Conservation (phyloP, 2,329 filamentous ascomycete species). For the Alternaria postmessia region DNA sequence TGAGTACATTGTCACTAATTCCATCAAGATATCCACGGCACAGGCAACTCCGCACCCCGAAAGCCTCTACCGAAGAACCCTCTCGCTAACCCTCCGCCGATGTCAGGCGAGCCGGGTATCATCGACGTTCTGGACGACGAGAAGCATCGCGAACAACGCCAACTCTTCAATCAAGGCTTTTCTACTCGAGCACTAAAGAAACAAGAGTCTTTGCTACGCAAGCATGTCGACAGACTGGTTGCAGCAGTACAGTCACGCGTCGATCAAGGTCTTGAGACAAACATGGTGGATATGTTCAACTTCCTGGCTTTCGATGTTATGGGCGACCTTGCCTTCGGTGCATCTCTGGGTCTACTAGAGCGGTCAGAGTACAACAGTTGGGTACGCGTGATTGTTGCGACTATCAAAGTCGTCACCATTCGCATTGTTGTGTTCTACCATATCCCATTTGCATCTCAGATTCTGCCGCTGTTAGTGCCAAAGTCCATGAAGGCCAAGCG, state of each 20-base stretch:
- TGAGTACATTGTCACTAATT: neutral
- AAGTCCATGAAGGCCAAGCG: constrained; percentile 11
- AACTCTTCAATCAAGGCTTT: constrained; percentile 14
- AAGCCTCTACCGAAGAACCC: constrained; percentile 12
- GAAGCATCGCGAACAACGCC: constrained; percentile 14
- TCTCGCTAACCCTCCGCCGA: constrained; percentile 10
- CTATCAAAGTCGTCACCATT: constrained; percentile 9
- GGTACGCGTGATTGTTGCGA: constrained; percentile 7
- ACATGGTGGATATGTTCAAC: constrained; percentile 14
- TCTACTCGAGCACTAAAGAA: constrained; percentile 10
- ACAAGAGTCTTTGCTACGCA: constrained; percentile 11
- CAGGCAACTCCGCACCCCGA: constrained; percentile 4
- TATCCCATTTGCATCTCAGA: constrained; percentile 8
- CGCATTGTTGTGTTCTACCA: constrained; percentile 13
- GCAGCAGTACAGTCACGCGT: constrained; percentile 7
- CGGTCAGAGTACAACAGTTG: constrained; percentile 7
- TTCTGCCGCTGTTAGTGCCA: constrained; percentile 8
- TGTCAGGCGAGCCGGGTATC: constrained; percentile 11
- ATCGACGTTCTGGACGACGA: constrained; percentile 12
- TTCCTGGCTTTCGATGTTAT: constrained; percentile 12
- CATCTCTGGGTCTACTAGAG: constrained; percentile 9
- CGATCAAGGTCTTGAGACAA: constrained; percentile 5
- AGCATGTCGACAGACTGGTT: constrained; percentile 10
- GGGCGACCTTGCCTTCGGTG: constrained; percentile 5
- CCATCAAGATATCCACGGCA: constrained; percentile 3